Evolutionary conservation across 495 filamentous ascomycete genomes (phyloP), one percentile per base, ranked within the genome.

Genomic region (Lasiosphaeria miniovina): DNA sequence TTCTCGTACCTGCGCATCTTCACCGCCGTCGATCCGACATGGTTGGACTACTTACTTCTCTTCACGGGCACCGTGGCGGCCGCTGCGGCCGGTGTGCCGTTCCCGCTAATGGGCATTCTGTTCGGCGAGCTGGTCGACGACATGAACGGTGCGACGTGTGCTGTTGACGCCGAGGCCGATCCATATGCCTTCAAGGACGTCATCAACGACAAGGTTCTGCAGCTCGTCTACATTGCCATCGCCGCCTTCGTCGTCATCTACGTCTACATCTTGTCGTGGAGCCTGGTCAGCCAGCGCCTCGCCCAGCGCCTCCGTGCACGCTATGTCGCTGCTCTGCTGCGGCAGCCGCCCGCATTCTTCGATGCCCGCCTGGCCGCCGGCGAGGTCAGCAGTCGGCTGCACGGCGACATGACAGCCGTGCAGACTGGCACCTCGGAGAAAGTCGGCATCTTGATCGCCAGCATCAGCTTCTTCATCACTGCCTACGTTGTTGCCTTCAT

Each of bases 101-200:
- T 88, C 54, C 86, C 86, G 24, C 70, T 88, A 24, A 83, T 88
- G 49, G 84, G 82, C 33, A 84, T 89, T 55, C 63, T 89, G 24
- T 89, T 89, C 65, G 86, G 86, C 53, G 71, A 87, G 66, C 75
- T 89, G 4, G 75, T 89, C 57, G 82, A 89, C 69, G 77, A 83
- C 61, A 78, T 89, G 61, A 87, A 88, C 65, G 71, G 71, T 3
- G 78, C 77, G 11, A 81, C 81, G 11, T 87, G 85, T 61, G 62
- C 70, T 34, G 61, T 58, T 34, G 61, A 69, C 6, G 11, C 45
- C 4, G 62, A 69, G 6, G 56, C 58, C 9, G 60, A 65, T 15
- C 64, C 58, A 17, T 49, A 36, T 15, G 64, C 58, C 0, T 74
- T 76, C 40, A 77, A 82, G 61, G 54, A 61, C 14, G 67, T 67